phyloP scores from a whole-genome alignment of 2,329 filamentous ascomycete genomes.

The Ophiostoma sp. region DNA sequence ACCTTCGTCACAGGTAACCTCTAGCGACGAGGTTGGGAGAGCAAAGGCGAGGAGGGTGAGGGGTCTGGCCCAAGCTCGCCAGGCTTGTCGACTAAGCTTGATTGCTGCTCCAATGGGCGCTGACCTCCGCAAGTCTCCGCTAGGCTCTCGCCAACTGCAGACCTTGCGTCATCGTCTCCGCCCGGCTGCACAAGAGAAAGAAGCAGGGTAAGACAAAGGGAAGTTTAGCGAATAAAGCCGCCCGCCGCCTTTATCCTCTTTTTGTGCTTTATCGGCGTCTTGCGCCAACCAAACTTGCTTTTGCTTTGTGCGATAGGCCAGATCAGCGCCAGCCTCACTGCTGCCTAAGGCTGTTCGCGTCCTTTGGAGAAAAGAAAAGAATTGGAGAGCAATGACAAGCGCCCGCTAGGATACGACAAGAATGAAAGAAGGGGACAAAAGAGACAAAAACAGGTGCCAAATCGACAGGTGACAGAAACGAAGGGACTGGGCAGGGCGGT shows the following conservation, averaged over 20 bases:
- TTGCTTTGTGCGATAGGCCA: not conserved
- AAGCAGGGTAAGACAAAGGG: constrained; percentile 22
- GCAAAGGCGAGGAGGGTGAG: not conserved
- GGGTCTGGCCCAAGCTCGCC: not conserved
- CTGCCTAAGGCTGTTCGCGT: constrained; percentile 1
- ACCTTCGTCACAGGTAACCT: not conserved
- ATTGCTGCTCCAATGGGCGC: not conserved
- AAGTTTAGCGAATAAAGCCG: not conserved
- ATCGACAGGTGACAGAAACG: not conserved
- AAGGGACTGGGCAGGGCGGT: not conserved
- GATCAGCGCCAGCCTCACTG: not conserved
- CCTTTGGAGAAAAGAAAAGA: not conserved
- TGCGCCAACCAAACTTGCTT: not conserved
- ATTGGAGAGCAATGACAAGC: constrained; percentile 4
- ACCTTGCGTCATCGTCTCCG: constrained; percentile 25
- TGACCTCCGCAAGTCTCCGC: constrained; percentile 14
- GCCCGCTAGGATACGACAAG: not conserved
- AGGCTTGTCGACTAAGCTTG: constrained; percentile 10
- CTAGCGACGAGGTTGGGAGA: not conserved
- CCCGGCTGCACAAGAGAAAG: constrained; percentile 2
- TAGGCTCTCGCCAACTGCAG: constrained; percentile 5
- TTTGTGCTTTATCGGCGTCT: not conserved
- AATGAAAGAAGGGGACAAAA: not conserved
- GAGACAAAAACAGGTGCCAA: not conserved
- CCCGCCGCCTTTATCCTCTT: not conserved